A percentile compares a stretch with the other conserved stretches of the same genome.
These are phyloP conservation scores for Amyloporia xantha DNA, from an alignment of 768 basidiomycete species.

Conservation along the genomic window DNA sequence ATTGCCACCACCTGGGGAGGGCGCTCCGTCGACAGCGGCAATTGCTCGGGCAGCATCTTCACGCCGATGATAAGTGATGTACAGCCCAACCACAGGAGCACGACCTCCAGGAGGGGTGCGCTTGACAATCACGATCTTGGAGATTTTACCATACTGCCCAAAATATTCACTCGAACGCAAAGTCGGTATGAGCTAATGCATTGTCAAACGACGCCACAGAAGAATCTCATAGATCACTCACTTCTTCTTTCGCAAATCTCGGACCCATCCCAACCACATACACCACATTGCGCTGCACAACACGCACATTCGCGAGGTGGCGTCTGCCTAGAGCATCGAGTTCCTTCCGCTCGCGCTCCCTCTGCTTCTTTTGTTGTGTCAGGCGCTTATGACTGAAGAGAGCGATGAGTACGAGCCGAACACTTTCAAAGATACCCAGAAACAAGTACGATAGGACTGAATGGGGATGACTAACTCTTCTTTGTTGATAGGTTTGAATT, in stretches of 20 bases:
- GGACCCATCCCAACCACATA: slow-evolving; percentile 95
- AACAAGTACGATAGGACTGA: neutral
- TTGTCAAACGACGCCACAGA: slow-evolving; percentile 8
- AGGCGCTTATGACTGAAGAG: slow-evolving; percentile 83
- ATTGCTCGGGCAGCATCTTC: slow-evolving; percentile 95
- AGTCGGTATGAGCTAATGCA: slow-evolving; percentile 69
- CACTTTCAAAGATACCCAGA: slow-evolving; percentile 2
- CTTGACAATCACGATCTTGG: slow-evolving; percentile 90
- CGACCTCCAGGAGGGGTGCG: slow-evolving; percentile 70
- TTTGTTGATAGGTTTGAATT: slow-evolving; percentile 91
- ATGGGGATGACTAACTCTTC: slow-evolving; percentile 73
- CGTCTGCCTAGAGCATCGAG: slow-evolving; percentile 80
- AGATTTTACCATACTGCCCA: slow-evolving; percentile 97
- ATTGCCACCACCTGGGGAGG: slow-evolving; percentile 83
- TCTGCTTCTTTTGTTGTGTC: slow-evolving; percentile 90
- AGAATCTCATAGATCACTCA: slow-evolving; percentile 30
- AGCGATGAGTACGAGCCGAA: slow-evolving; percentile 3
- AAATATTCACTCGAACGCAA: slow-evolving; percentile 95
- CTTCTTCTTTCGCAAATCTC: slow-evolving; percentile 94
- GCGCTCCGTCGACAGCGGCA: slow-evolving; percentile 84
- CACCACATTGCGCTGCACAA: slow-evolving; percentile 94
- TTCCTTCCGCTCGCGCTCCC: slow-evolving; percentile 94
- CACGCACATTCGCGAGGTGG: slow-evolving; percentile 86
- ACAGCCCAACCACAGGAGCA: slow-evolving; percentile 80
- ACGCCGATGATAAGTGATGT: slow-evolving; percentile 91